These are phyloP conservation scores for Colletotrichum sp. DNA, from an alignment of 2,329 filamentous ascomycete species.

Conservation along the genomic window DNA sequence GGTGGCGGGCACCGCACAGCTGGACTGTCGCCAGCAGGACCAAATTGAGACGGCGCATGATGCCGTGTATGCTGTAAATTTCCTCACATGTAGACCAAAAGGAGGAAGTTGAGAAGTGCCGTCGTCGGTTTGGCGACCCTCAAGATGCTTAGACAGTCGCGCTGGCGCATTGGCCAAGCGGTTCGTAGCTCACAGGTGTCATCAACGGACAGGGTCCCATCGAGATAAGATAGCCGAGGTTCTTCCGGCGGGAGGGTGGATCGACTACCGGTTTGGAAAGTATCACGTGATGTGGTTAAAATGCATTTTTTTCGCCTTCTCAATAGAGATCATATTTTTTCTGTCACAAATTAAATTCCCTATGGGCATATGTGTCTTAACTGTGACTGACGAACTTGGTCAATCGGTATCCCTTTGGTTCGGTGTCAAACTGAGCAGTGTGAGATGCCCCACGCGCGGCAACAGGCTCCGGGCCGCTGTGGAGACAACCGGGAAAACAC, in stretches of 20 bases:
- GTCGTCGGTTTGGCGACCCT: not conserved
- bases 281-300: too few relatives aligned
- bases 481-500: too few relatives aligned
- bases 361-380: too few relatives aligned
- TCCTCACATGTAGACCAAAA: slow-evolving; percentile 35
- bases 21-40: slow-evolving; percentile 48
- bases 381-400: too few relatives aligned
- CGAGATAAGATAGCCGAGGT: not conserved
- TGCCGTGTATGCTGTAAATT: slow-evolving; percentile 34
- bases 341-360: too few relatives aligned
- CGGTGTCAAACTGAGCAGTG: too few relatives aligned
- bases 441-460: too few relatives aligned
- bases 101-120: slow-evolving; percentile 5
- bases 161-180: not conserved
- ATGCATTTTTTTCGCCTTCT: too few relatives aligned
- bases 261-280: too few relatives aligned
- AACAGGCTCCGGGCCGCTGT: too few relatives aligned
- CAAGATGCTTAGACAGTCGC: not conserved
- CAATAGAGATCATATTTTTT: too few relatives aligned
- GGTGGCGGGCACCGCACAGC: slow-evolving; percentile 53
- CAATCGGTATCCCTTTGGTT: too few relatives aligned
- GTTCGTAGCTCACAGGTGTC: slow-evolving; percentile 21
- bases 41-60: slow-evolving; percentile 57
- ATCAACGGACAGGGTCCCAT: slow-evolving; percentile 9
- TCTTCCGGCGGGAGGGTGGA: not conserved